These are phyloP conservation scores for Ceratocystis harringtonii DNA, from an alignment of 2,329 filamentous ascomycete genomes.

Conservation along the genomic window DNA sequence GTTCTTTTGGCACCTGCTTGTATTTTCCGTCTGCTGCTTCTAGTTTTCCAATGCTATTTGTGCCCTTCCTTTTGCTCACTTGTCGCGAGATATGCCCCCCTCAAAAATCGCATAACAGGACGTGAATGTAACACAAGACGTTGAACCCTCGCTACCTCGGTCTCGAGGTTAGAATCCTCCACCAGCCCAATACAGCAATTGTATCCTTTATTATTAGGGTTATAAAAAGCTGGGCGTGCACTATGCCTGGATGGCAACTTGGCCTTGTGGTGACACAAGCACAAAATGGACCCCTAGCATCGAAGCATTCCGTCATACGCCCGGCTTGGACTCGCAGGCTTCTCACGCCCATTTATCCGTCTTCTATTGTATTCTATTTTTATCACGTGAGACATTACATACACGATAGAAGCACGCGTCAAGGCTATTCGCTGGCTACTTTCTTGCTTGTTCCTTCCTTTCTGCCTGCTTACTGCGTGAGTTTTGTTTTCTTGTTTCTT, in stretches of 20 bases:
- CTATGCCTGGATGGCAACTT: not conserved
- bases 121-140: too few relatives aligned
- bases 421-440: not conserved
- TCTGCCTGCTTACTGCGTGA: not conserved
- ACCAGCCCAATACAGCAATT: too few relatives aligned
- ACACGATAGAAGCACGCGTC: not conserved
- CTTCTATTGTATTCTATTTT: not conserved
- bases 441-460: not conserved
- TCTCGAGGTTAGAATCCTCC: too few relatives aligned
- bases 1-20: not conserved
- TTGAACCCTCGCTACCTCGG: too few relatives aligned
- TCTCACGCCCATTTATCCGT: too few relatives aligned
- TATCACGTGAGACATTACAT: not conserved
- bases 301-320: too few relatives aligned
- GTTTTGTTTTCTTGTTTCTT: not conserved
- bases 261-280: too few relatives aligned
- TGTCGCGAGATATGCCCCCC: conserved; percentile 11
- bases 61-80: conserved; percentile 4
- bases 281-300: too few relatives aligned
- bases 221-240: not conserved
- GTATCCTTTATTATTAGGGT: not conserved
- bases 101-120: too few relatives aligned
- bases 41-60: not conserved
- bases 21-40: not conserved
- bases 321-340: too few relatives aligned